Conservation (phyloP, 1,139 yeast genomes). For the Scheffersomyces segobiensis region DNA sequence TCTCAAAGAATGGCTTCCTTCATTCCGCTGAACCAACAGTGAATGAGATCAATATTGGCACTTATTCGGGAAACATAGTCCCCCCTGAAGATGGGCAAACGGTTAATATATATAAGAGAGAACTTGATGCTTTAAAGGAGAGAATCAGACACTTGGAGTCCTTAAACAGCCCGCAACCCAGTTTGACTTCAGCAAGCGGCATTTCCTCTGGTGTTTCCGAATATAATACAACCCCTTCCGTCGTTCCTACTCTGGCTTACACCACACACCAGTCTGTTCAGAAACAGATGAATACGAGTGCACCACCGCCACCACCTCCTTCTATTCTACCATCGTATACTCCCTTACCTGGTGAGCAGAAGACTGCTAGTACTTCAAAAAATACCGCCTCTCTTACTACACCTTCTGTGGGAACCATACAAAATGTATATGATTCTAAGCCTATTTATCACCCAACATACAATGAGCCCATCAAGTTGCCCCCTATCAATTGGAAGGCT, state of each 20-base stretch:
- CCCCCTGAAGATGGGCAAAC: background rate
- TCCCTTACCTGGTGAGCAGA: background rate
- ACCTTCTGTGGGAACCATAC: background rate
- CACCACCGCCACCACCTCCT: background rate
- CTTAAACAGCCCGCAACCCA: background rate
- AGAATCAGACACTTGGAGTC: slow-evolving; percentile 3
- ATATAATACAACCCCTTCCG: background rate
- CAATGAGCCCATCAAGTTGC: background rate
- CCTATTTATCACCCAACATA: background rate
- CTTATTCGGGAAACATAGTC: background rate
- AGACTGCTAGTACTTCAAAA: background rate
- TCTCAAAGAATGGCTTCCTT: background rate
- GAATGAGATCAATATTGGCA: background rate
- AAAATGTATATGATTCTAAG: background rate
- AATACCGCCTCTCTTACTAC: background rate
- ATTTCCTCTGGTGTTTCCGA: background rate
- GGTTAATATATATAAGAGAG: background rate
- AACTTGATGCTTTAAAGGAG: slow-evolving; percentile 3
- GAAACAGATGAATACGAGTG: background rate
- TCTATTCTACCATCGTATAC: background rate
- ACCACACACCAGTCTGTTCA: background rate
- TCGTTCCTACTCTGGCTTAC: background rate
- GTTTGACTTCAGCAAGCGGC: background rate
- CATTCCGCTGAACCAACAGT: background rate
- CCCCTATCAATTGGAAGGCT: background rate